Evolutionary conservation across 2,329 filamentous ascomycete genomes (phyloP).

Genomic region (Ophiostoma ips): DNA sequence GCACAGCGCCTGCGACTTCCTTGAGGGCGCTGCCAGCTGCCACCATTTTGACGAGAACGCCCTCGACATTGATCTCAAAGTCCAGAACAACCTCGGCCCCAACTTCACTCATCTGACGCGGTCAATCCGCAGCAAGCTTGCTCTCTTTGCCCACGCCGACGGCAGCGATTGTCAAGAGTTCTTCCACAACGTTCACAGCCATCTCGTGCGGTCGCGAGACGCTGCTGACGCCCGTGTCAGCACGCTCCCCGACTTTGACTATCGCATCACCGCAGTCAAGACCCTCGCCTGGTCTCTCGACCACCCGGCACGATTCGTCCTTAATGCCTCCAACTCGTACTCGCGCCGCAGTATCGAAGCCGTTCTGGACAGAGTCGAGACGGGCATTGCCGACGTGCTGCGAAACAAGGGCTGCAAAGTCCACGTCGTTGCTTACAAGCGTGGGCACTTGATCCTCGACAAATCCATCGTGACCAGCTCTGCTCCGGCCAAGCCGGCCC

Average conservation of each 20-base stretch:
- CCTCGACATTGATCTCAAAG: conserved; percentile 30
- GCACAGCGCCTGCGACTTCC: conserved; percentile 22
- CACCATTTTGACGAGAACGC: conserved; percentile 29
- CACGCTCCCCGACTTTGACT: conserved; percentile 32
- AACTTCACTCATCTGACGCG: conserved; percentile 30
- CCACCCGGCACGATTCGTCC: conserved; percentile 30
- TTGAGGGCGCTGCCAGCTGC: conserved; percentile 25
- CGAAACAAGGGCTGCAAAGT: conserved; percentile 32
- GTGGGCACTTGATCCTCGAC: conserved; percentile 38
- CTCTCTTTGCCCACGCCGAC: conserved; percentile 30
- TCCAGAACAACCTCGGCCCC: conserved; percentile 37
- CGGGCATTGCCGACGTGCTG: conserved; percentile 34
- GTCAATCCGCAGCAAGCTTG: conserved; percentile 28
- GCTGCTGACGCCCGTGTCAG: conserved; percentile 27
- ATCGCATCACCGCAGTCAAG: conserved; percentile 32
- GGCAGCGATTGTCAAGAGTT: conserved; percentile 32
- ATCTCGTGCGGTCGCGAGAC: conserved; percentile 26
- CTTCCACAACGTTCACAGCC: conserved; percentile 24
- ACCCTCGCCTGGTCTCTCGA: conserved; percentile 32
- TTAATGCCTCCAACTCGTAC: conserved; percentile 28
- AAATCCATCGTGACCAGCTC: conserved; percentile 30
- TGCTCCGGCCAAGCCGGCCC: conserved; percentile 19
- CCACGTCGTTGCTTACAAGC: conserved; percentile 35
- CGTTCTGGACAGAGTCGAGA: conserved; percentile 36
- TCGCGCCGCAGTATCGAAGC: conserved; percentile 32